A percentile compares a stretch with the other conserved stretches of the same genome.
phyloP scores from a whole-genome alignment of 169 alveolate species.

The Eimeria maxima region DNA sequence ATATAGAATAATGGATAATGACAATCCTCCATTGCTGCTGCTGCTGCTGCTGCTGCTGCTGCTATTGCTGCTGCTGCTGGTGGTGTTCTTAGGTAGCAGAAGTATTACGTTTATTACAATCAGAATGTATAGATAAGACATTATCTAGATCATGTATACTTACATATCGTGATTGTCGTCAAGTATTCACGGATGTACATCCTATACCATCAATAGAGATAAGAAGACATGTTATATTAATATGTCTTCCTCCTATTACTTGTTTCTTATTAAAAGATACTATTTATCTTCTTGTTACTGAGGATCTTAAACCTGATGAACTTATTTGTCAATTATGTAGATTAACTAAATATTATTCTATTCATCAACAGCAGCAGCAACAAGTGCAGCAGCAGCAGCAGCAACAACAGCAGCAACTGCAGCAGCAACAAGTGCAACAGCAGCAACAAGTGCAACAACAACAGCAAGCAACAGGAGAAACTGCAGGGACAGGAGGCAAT shows the following conservation, averaged over 20 bases:
- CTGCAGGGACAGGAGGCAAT: no score
- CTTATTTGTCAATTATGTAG: conserved; percentile 76
- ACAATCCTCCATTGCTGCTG: neutral
- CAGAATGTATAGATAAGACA: conserved; percentile 44
- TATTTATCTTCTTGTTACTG: conserved; percentile 82
- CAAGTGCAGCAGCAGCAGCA: conserved; percentile 27
- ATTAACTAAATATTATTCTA: conserved; percentile 37
- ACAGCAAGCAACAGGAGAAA: neutral
- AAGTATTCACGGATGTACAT: conserved; percentile 90
- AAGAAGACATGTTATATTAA: conserved; percentile 90
- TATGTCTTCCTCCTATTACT: conserved; percentile 89
- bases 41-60: conserved; percentile 28
- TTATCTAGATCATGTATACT: conserved; percentile 85
- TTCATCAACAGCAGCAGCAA: conserved; percentile 4
- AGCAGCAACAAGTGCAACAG: neutral
- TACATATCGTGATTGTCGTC: conserved; percentile 92
- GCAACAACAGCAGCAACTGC: neutral
- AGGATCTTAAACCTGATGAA: conserved; percentile 83
- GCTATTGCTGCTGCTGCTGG: conserved; percentile 32
- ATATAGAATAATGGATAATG: no score
- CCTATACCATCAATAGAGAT: conserved; percentile 91
- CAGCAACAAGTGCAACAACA: neutral
- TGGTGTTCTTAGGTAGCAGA: conserved; percentile 61
- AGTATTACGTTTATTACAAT: conserved; percentile 55
- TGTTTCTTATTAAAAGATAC: conserved; percentile 86